Base-by-base conservation (phyloP, 208 protist genomes). In the Trypanosoma platydactyli region DNA sequence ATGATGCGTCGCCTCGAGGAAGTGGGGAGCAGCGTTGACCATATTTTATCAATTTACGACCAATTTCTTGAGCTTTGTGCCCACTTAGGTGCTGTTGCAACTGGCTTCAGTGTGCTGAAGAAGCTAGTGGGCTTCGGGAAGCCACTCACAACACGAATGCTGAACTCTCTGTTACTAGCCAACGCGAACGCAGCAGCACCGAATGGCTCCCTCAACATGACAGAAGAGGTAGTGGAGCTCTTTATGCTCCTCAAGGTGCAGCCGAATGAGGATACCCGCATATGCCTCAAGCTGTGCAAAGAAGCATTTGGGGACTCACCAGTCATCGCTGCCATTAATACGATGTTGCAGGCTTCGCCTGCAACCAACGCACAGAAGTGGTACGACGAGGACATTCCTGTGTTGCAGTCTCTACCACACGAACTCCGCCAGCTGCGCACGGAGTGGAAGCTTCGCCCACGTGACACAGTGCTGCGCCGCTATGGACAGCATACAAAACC, bases 91-190 rank as follows among this genome's bases (percentile, higher is more conserved):
- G 91, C 91, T 25, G 78, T 94, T 54, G 78, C 75, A 25, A 70
- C 79, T 3, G 91, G 81, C 5, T 90, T 86, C 72, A 83, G 88
- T 64, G 74, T 71, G 24, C 44, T 94, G 25, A 93, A 93, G 73
- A 81, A 74, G 46, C 76, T 94, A 30, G 83, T 91, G 35, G 76
- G 80, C 57, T 88, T 81, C 49, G 91, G 91, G 44, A 90, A 90
- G 63, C 71, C 77, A 4, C 64, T 96, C 22, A 89, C 87, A 11
- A 92, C 91, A 42, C 84, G 88, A 38, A 76, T 83, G 66, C 49
- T 94, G 16, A 96, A 96, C 76, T 90, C 91, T 9, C 68, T 96
- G 16, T 73, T 96, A 24, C 79, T 91, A 27, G 88, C 88, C 45
- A 94, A 92, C 58, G 80, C 86, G 57, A 82, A 91, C 67, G 86